phyloP scores from a whole-genome alignment of 495 filamentous ascomycete species.

The Hypoxylon intermedium region DNA sequence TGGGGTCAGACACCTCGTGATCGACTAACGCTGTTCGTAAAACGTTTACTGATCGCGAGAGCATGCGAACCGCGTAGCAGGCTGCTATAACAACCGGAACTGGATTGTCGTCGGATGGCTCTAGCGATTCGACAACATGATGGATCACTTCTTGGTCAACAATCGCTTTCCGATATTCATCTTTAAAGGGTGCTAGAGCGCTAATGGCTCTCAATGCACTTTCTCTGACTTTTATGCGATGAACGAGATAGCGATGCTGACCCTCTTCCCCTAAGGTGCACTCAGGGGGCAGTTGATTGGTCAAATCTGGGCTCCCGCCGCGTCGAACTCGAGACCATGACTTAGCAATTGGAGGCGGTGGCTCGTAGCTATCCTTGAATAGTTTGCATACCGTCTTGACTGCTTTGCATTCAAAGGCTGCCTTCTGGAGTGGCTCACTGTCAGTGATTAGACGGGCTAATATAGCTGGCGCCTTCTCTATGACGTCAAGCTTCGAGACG shows the following conservation, averaged over 20 bases:
- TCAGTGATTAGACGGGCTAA: constrained; percentile 81
- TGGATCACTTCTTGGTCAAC: constrained; percentile 80
- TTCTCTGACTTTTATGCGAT: constrained; percentile 79
- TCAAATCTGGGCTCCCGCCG: constrained; percentile 16
- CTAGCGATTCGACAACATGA: constrained; percentile 84
- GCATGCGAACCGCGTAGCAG: constrained; percentile 75
- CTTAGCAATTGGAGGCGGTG: constrained; percentile 49
- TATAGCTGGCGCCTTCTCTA: constrained; percentile 75
- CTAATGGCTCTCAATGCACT: constrained; percentile 80
- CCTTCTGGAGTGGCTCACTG: constrained; percentile 76
- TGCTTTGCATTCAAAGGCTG: constrained; percentile 78
- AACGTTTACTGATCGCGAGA: constrained; percentile 83
- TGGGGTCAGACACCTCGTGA: constrained; percentile 76
- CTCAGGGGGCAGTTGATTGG: constrained; percentile 31
- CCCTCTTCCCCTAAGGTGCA: constrained; percentile 67
- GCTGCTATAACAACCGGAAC: constrained; percentile 79
- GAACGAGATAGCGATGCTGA: constrained; percentile 66
- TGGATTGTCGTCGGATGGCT: constrained; percentile 60
- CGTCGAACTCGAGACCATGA: constrained; percentile 53
- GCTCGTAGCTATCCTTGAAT: constrained; percentile 71
- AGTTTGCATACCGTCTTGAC: constrained; percentile 77
- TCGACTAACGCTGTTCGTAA: constrained; percentile 88
- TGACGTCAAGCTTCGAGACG: constrained; percentile 55
- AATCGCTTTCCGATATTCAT: constrained; percentile 82
- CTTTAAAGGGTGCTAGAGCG: constrained; percentile 78